Evolutionary conservation across 805 yeast species (phyloP).

Genomic region (Kuraishia molischiana): DNA sequence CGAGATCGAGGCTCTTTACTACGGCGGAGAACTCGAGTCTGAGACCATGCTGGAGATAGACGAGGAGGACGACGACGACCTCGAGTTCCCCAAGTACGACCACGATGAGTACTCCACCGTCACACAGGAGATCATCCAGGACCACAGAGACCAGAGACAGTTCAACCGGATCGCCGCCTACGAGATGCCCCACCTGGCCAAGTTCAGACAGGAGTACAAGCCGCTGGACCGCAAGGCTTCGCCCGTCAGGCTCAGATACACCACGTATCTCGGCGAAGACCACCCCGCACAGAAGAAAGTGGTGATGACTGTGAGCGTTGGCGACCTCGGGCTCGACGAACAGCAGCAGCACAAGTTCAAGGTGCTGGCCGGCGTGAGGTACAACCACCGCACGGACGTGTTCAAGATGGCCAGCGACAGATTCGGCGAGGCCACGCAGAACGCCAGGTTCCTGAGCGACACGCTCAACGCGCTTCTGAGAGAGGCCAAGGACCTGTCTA

Average conservation of each 20-base stretch:
- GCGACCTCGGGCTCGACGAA: slow-evolving; percentile 40
- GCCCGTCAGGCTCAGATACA: slow-evolving; percentile 62
- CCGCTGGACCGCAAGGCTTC: slow-evolving; percentile 32
- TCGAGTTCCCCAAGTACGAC: slow-evolving; percentile 32
- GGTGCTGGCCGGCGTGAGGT: slow-evolving; percentile 71
- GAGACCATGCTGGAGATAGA: slow-evolving; percentile 24
- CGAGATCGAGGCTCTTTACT: slow-evolving; percentile 24
- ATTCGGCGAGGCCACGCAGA: slow-evolving; percentile 75
- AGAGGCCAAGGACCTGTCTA: slow-evolving; percentile 50
- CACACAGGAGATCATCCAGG: slow-evolving; percentile 64
- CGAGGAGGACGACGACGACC: slow-evolving; percentile 23
- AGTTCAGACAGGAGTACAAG: slow-evolving; percentile 60
- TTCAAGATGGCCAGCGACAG: slow-evolving; percentile 58
- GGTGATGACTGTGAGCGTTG: slow-evolving; percentile 41
- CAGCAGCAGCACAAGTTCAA: slow-evolving; percentile 63
- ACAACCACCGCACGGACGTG: slow-evolving; percentile 46
- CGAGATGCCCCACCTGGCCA: slow-evolving; percentile 78
- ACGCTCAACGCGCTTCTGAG: slow-evolving; percentile 48
- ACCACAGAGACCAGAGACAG: slow-evolving; percentile 66
- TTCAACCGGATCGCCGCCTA: slow-evolving; percentile 81
- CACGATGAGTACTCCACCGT: slow-evolving; percentile 58
- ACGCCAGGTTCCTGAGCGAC: slow-evolving; percentile 64
- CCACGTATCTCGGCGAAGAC: slow-evolving; percentile 63
- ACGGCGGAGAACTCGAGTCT: slow-evolving; percentile 31
- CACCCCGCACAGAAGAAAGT: slow-evolving; percentile 69